Evolutionary conservation across 208 protist species (phyloP).

Genomic region (Tritrichomonas foetus): DNA sequence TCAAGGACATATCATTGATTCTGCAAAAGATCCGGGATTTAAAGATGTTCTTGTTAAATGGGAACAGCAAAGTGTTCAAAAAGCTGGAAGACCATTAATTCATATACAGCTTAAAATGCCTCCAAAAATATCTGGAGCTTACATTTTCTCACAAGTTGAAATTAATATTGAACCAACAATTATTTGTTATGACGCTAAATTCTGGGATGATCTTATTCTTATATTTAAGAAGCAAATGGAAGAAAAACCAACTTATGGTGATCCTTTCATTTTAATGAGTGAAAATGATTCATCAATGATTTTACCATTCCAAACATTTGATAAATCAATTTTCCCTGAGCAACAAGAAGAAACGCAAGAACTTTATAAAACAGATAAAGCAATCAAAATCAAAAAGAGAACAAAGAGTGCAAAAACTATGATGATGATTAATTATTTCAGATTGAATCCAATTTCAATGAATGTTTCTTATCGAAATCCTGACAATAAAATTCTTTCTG

Average conservation of each 20-base stretch:
- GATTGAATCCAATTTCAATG: neutral
- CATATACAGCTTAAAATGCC: neutral
- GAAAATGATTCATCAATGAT: neutral
- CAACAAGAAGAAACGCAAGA: too few species aligned
- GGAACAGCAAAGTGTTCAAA: neutral
- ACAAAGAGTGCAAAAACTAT: neutral
- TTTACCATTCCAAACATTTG: neutral
- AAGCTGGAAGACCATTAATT: neutral
- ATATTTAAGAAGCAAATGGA: neutral
- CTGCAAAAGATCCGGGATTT: neutral
- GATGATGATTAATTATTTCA: conserved; percentile 17
- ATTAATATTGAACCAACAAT: conserved; percentile 36
- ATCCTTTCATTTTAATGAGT: neutral
- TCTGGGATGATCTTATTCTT: neutral
- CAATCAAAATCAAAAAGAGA: neutral
- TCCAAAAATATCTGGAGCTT: neutral
- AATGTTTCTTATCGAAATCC: conserved; percentile 9
- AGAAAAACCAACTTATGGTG: neutral
- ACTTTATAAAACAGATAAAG: neutral
- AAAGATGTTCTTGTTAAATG: neutral
- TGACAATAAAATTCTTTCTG: neutral
- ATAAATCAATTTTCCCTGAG: neutral
- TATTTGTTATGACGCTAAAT: neutral
- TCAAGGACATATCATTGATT: neutral
- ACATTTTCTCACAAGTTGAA: neutral